Evolutionary conservation across 176 grass and related monocot genomes (phyloP).

Genomic region (Thinopyrum elongatum): DNA sequence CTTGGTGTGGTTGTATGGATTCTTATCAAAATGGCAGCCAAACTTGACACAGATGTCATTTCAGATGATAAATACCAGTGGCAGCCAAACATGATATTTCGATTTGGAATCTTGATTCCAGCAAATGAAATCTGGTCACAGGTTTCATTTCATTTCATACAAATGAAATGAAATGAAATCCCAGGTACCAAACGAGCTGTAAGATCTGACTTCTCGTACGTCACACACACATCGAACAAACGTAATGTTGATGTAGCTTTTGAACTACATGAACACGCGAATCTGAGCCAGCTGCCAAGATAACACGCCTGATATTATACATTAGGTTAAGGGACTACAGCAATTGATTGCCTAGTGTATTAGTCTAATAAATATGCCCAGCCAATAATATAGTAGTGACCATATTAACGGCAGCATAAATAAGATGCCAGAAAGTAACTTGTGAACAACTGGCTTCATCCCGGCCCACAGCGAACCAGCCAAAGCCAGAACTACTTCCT

Average conservation of each 20-base stretch:
- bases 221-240: not conserved
- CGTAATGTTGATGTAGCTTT: not conserved
- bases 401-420: not conserved
- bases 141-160: no score
- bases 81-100: no score
- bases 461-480: not conserved
- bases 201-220: not conserved
- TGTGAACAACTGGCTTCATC: conserved; percentile 17
- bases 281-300: not conserved
- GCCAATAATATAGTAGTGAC: not conserved
- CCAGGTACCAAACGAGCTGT: no score
- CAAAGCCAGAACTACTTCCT: conserved; percentile 38
- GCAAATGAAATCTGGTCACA: no score
- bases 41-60: no score
- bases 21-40: no score
- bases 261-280: not conserved
- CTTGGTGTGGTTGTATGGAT: no score
- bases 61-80: no score
- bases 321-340: conserved; percentile 6
- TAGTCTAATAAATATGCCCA: not conserved
- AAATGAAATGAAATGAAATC: no score
- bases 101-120: no score
- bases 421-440: conserved; percentile 21
- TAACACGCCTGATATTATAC: conserved; percentile 25
- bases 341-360: not conserved